phyloP scores from a whole-genome alignment of 768 basidiomycete genomes.

The Termitomyces sp. region DNA sequence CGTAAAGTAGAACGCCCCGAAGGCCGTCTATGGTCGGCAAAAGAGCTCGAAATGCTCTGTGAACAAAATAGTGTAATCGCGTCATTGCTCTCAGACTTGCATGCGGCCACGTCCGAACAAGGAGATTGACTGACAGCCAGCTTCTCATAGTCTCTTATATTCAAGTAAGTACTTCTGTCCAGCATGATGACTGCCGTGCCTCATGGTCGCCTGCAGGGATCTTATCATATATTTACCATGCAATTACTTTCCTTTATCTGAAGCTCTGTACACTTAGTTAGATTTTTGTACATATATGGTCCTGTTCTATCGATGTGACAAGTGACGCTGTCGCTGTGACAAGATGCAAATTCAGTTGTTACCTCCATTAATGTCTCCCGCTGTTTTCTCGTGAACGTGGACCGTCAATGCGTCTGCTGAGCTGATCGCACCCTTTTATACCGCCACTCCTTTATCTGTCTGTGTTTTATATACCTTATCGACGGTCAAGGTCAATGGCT shows the following conservation, averaged over 20 bases:
- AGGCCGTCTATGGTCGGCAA: conserved; percentile 67
- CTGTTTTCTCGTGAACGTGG: conserved; percentile 8
- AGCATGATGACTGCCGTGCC: background rate
- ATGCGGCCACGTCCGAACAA: conserved; percentile 42
- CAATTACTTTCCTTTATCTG: conserved; percentile 6
- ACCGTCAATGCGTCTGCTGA: conserved; percentile 15
- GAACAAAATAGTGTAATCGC: conserved; percentile 88
- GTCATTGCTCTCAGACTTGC: conserved; percentile 61
- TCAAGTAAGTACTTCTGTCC: background rate
- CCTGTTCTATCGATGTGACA: conserved; percentile 1
- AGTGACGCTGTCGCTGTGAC: conserved; percentile 12
- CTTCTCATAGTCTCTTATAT: conserved; percentile 9
- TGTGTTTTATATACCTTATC: conserved; percentile 4
- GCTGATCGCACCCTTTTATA: conserved; percentile 9
- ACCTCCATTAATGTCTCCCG: conserved; percentile 7
- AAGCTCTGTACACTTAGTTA: conserved; percentile 6
- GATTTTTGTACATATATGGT: background rate
- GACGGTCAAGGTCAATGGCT: conserved; percentile 29
- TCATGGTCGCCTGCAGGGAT: background rate
- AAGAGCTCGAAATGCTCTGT: conserved; percentile 79
- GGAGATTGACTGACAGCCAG: conserved; percentile 10
- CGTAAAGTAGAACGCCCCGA: conserved; percentile 25
- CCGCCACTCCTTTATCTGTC: conserved; percentile 7
- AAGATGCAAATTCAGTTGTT: conserved; percentile 3
- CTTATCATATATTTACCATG: conserved; percentile 2